Evolutionary conservation across 495 filamentous ascomycete species (phyloP), one percentile per base, ranked within the genome.

Genomic region (Penicillium cosmopolitanum): DNA sequence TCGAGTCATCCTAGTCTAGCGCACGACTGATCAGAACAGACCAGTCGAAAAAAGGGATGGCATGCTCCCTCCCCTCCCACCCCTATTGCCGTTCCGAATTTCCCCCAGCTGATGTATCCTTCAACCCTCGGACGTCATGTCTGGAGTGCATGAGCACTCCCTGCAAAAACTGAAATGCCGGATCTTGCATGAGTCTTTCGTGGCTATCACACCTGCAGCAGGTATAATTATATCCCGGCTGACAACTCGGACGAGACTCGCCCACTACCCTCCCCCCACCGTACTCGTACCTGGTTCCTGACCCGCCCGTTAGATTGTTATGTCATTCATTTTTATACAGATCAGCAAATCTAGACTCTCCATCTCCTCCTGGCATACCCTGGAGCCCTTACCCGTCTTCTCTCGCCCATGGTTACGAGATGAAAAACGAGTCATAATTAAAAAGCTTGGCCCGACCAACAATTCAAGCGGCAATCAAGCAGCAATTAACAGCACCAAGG

Each of bases 1-100:
- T 47, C 9, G 16, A 23, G 19, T 23, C 46, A 53, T 43, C 51
- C 42, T 33, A 47, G 43, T 43, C 54, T 58, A 40, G 46, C 23
- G 55, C 46, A 54, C 23, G 55, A 65, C 55, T 52, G 28, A 62
- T 65, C 63, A 66, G 35, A 65, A 61, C 31, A 21, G 47, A 65
- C 48, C 38, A 46, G 58, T 67, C 55, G 31, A 52, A 31, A 31
- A 51, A 60, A n/a, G 43, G 43, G 16, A 46, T 46, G 36, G 36
- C 36, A 40, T 40, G 36, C 36, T 40, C 4, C 36, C 15, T 9
- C 28, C 28, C n/a, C 15, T 9, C 28, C 6, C n/a, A 13, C 42
- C 42, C 42, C 42, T 44, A 44, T 44, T 13, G 7, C 16, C 16
- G 59, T 38, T 25, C 18, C 19, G 25, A 52, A 47, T 56, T 51